Conservation (phyloP, 1,139 yeast species). For the Hemisphaericaspora lyxosophila region DNA sequence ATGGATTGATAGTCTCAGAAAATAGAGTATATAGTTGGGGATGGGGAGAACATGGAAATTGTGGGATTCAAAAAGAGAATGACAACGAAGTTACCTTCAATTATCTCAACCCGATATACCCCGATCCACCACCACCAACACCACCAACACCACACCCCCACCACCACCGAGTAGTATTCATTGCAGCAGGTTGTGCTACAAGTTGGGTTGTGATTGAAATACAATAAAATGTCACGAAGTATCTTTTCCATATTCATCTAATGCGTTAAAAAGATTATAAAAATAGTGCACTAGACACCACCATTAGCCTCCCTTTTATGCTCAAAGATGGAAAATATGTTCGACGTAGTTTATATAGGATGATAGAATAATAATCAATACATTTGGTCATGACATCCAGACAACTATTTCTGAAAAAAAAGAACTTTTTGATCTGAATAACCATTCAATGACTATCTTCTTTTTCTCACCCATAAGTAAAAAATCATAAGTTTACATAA, state of each 20-base stretch:
- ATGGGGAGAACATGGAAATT: conserved; percentile 99
- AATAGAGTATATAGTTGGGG: conserved; percentile 75
- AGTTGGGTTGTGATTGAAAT: conserved; percentile 33
- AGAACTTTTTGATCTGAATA: conserved; percentile 4
- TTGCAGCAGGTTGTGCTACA: conserved; percentile 49
- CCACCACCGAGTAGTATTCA: conserved; percentile 20
- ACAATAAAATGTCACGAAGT: conserved; percentile 59
- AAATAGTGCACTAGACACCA: conserved; percentile 5
- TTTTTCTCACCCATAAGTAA: conserved; percentile 21
- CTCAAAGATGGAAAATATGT: conserved; percentile 81
- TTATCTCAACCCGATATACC: conserved; percentile 38
- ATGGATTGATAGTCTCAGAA: conserved; percentile 53
- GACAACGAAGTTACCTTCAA: conserved; percentile 33
- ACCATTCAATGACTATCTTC: conserved; percentile 20
- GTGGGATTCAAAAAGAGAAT: conserved; percentile 49
- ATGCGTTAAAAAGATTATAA: conserved; percentile 31
- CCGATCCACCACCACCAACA: no score
- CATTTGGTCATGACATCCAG: conserved; percentile 13
- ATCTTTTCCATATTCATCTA: conserved; percentile 79
- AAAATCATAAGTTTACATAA: not conserved
- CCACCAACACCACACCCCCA: no score
- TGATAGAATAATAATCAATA: conserved; percentile 50
- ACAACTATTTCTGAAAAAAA: conserved; percentile 4
- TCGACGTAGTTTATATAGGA: conserved; percentile 67
- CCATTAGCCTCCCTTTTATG: conserved; percentile 16